Percentiles rank a stretch among this genome's conserved stretches.
These are phyloP conservation scores for Dendrobium chrysotoxum DNA, from an alignment of 106 monocot species.

Conservation along the genomic window DNA sequence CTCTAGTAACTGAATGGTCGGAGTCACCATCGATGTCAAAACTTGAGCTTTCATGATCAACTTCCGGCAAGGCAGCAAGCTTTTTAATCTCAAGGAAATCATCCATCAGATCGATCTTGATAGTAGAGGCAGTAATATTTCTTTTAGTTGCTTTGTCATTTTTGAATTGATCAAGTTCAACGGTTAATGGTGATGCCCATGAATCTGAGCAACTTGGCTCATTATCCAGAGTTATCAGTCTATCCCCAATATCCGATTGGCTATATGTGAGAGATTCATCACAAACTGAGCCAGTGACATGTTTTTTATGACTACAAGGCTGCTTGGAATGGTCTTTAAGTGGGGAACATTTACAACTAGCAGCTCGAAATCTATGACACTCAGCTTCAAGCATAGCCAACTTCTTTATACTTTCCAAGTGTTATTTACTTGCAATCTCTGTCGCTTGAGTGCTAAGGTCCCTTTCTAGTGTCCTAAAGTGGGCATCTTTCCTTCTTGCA, in stretches of 20 bases:
- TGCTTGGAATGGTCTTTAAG: background rate
- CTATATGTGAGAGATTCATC: constrained; percentile 22
- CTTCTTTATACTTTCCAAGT: constrained; percentile 51
- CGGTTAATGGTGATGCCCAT: constrained; percentile 30
- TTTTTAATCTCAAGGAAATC: constrained; percentile 49
- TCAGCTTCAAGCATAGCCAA: constrained; percentile 57
- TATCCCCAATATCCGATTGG: constrained; percentile 13
- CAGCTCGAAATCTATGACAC: constrained; percentile 27
- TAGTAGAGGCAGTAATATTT: constrained; percentile 5
- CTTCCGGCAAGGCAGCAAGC: constrained; percentile 27
- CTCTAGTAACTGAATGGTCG: background rate
- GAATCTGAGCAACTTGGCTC: constrained; percentile 20
- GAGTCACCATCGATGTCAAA: background rate
- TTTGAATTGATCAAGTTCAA: constrained; percentile 36
- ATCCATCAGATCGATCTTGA: constrained; percentile 36
- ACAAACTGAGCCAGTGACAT: background rate
- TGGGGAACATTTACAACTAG: constrained; percentile 14
- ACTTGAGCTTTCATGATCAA: constrained; percentile 1
- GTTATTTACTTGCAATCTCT: constrained; percentile 47
- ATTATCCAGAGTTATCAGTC: constrained; percentile 10
- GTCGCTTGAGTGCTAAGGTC: constrained; percentile 39
- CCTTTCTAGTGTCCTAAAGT: constrained; percentile 25
- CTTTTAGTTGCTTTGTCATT: constrained; percentile 19
- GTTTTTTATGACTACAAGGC: background rate
- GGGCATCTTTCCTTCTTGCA: constrained; percentile 20